A percentile compares a stretch with the other conserved stretches of the same genome.
These are phyloP conservation scores for Delitschia confertaspora DNA, from an alignment of 495 filamentous ascomycete genomes.

Conservation along the genomic window DNA sequence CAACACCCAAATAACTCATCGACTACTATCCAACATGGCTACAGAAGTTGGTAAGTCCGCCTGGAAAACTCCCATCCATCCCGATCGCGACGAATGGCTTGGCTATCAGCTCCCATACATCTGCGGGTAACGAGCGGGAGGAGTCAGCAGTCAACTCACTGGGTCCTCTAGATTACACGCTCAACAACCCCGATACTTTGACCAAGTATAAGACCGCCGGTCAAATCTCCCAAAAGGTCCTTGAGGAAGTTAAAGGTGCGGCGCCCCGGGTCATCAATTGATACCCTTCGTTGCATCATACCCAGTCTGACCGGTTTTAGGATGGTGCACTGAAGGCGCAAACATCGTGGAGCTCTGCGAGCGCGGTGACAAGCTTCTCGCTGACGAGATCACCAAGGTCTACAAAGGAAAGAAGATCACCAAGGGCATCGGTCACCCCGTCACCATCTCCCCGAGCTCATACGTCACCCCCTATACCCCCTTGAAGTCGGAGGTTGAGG, in stretches of 20 bases:
- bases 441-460: conserved; percentile 86
- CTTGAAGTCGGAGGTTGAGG: conserved; percentile 70
- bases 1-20: too few species aligned
- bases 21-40: too few species aligned
- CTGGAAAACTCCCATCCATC: too few species aligned
- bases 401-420: conserved; percentile 95
- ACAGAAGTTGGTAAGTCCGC: too few species aligned
- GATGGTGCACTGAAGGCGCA: conserved; percentile 70
- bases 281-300: background rate
- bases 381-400: conserved; percentile 88
- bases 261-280: background rate
- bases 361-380: conserved; percentile 87
- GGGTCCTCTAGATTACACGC: conserved; percentile 68
- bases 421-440: conserved; percentile 91
- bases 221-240: conserved; percentile 86
- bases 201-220: conserved; percentile 98
- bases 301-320: conserved; percentile 36
- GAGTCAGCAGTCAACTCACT: conserved; percentile 4
- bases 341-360: conserved; percentile 91
- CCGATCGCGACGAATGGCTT: too few species aligned
- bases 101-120: too few species aligned
- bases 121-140: background rate
- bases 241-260: conserved; percentile 68
- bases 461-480: conserved; percentile 97
- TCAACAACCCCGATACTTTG: conserved; percentile 93